phyloP scores from a whole-genome alignment of 345 rosid species.

The Eucalyptus camaldulensis region DNA sequence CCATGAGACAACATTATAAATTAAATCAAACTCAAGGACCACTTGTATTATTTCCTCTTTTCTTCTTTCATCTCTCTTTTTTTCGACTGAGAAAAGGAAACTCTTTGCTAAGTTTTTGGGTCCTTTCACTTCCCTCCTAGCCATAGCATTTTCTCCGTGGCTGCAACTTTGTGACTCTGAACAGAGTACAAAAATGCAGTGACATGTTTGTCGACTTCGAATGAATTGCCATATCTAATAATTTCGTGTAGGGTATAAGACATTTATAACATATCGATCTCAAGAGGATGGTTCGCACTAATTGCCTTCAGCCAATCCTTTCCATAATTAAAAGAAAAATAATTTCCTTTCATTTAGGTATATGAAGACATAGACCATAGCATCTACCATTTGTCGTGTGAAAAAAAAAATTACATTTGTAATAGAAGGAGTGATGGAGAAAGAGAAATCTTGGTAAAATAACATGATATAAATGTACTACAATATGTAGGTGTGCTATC shows the following conservation, averaged over 20 bases:
- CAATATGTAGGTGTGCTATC: not conserved
- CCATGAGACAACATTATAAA: rapidly evolving
- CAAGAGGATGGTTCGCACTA: not conserved
- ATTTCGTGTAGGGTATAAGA: not conserved
- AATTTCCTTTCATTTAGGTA: not conserved
- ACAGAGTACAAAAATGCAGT: not conserved
- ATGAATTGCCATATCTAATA: not conserved
- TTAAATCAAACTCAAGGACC: not conserved
- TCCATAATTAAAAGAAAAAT: not conserved
- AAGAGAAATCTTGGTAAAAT: not conserved
- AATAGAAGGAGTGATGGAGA: not conserved
- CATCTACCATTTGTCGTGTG: not conserved
- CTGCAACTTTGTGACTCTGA: not conserved
- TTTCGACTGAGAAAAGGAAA: not conserved
- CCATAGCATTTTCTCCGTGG: rapidly evolving
- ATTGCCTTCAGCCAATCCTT: not conserved
- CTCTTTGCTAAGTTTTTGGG: not conserved
- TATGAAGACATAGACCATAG: not conserved
- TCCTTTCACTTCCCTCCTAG: not conserved
- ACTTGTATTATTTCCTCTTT: not conserved
- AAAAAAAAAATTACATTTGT: not conserved
- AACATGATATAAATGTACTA: not conserved
- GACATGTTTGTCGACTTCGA: not conserved
- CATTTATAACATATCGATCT: not conserved
- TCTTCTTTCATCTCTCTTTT: not conserved